Conservation (phyloP, 345 rosid species). For the Triadica sebifera region DNA sequence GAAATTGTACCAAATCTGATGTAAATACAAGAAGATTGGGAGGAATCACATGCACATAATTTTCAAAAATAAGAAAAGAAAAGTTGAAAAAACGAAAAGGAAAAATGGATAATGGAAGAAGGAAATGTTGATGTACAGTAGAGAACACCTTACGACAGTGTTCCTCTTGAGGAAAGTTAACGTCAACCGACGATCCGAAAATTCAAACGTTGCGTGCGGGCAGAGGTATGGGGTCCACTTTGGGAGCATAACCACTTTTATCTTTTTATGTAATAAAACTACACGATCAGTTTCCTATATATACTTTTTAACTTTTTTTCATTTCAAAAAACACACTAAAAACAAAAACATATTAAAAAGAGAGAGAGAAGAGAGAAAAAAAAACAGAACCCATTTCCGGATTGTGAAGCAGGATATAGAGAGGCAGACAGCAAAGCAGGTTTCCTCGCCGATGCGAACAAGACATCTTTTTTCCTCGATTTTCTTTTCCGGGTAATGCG, state of each 20-base stretch:
- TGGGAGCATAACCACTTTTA: background rate
- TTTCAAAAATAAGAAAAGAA: too few relatives aligned
- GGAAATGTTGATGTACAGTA: background rate
- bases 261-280: background rate
- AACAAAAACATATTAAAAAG: background rate
- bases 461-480: conserved; percentile 15
- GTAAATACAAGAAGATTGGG: too few relatives aligned
- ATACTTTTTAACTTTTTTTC: too few relatives aligned
- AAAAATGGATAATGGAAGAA: background rate
- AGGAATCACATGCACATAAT: too few relatives aligned
- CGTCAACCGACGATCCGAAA: background rate
- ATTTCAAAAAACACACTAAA: background rate
- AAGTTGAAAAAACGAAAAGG: too few relatives aligned
- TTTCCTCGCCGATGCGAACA: conserved; percentile 24
- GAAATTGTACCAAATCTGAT: too few relatives aligned
- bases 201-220: conserved; percentile 34
- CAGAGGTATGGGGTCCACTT: conserved; percentile 18
- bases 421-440: conserved; percentile 18
- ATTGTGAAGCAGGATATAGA: conserved; percentile 1
- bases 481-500: conserved; percentile 31
- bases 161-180: background rate
- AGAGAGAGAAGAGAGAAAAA: too few relatives aligned
- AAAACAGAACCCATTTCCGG: conserved; percentile 5
- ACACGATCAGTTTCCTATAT: background rate
- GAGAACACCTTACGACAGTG: background rate